phyloP scores from a whole-genome alignment of 2,329 filamentous ascomycete species.

The Blastomyces emzantsi region DNA sequence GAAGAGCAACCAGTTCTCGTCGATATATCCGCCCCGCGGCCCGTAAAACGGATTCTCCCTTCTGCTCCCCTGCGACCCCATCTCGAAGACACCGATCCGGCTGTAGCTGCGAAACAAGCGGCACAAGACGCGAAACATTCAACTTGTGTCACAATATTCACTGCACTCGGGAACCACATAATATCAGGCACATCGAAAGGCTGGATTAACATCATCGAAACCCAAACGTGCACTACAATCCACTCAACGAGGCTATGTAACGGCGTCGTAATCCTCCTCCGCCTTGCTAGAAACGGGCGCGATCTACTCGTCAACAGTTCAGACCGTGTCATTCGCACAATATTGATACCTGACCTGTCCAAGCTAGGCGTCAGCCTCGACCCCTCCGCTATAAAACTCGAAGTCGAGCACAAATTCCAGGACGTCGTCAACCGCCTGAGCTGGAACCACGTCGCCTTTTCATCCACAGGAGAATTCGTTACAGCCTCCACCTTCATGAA shows the following conservation, averaged over 20 bases:
- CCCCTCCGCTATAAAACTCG: constrained; percentile 75
- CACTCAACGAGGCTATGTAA: constrained; percentile 83
- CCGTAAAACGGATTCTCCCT: constrained; percentile 67
- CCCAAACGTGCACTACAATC: constrained; percentile 68
- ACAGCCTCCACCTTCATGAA: constrained; percentile 97
- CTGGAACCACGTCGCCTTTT: constrained; percentile 97
- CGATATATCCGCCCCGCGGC: constrained; percentile 60
- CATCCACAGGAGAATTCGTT: constrained; percentile 88
- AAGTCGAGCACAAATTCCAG: constrained; percentile 96
- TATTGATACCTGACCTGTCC: constrained; percentile 71
- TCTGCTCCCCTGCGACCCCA: constrained; percentile 70
- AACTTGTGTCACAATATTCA: constrained; percentile 88
- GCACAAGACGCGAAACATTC: constrained; percentile 91
- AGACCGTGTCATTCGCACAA: constrained; percentile 88
- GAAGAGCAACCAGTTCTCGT: constrained; percentile 88
- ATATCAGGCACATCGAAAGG: constrained; percentile 91
- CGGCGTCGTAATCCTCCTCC: constrained; percentile 79
- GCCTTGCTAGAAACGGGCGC: constrained; percentile 73
- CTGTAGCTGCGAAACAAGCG: constrained; percentile 67
- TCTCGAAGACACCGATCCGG: constrained; percentile 52
- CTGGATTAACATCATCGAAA: constrained; percentile 90
- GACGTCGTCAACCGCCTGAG: constrained; percentile 90
- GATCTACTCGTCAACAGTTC: constrained; percentile 88
- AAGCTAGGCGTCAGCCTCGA: constrained; percentile 53
- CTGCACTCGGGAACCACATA: constrained; percentile 74